Conservation (phyloP, 352 stramenopile species). For the Aphanomyces stellatus region DNA sequence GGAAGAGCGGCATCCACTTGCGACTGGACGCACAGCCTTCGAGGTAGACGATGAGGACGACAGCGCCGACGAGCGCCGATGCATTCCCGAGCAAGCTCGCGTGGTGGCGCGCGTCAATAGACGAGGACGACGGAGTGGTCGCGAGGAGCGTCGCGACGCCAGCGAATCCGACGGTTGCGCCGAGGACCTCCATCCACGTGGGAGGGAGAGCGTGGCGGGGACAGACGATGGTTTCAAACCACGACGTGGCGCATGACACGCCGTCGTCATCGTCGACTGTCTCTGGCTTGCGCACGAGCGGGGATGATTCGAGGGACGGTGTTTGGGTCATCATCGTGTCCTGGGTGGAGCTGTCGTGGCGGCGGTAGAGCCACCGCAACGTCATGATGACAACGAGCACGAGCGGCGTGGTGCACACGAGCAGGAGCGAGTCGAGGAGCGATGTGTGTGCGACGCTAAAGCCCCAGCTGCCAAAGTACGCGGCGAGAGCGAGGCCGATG, state of each 20-base stretch:
- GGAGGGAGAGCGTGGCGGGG: background rate
- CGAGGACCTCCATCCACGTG: constrained; percentile 6
- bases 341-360: background rate
- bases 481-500: background rate
- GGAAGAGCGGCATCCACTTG: constrained; percentile 19
- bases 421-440: constrained; percentile 14
- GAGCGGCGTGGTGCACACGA: constrained; percentile 15
- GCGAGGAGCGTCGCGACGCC: constrained; percentile 9
- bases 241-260: too few relatives aligned
- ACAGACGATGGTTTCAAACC: constrained; percentile 11
- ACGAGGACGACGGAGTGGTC: background rate
- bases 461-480: constrained; percentile 14
- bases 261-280: too few relatives aligned
- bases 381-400: constrained; percentile 14
- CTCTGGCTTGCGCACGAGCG: too few relatives aligned
- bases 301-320: background rate
- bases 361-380: constrained; percentile 4
- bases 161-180: background rate
- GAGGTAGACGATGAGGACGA: constrained; percentile 7
- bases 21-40: constrained; percentile 7
- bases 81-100: constrained; percentile 2
- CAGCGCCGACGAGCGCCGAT: background rate
- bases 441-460: constrained; percentile 19
- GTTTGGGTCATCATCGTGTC: background rate
- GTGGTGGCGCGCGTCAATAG: background rate